Base-by-base conservation (phyloP, 2,329 filamentous ascomycete genomes). In the Botrytis fabae region DNA sequence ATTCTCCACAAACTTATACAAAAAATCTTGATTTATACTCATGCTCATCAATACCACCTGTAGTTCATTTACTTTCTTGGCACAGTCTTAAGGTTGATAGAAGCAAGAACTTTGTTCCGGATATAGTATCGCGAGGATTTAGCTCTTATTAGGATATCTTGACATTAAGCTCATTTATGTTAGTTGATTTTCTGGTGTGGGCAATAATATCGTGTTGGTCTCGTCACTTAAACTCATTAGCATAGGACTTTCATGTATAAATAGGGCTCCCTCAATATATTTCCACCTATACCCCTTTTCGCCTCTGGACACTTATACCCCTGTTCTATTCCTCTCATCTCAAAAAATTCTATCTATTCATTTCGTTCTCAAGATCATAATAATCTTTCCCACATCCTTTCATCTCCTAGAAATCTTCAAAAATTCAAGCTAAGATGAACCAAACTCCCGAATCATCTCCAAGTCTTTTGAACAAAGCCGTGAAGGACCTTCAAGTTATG, bases 91-190 rank as follows among this genome's bases (percentile, higher is more conserved):
- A 54, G 0, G 28, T n/a, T 8, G 51, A 28, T 5, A n/a, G 51
- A 54, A 28, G 28, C 14, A 28, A 28, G 0, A 28, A 28, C 7
- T 57, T 57, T 18, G 3, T 8, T 28, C n/a, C 14, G 7, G 48
- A 16, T 14, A n/a, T 10, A n/a, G 48, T 7, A 54, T n/a, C 12
- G 48, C 5, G 25, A 54, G 5, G 16, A n/a, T 1, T 54, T 6
- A 16, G 0, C 16, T 54, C 25, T 6, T 3, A n/a, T 54, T 54
- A 54, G 25, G 7, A n/a, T n/a, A 12, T 16, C 25, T 54, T n/a
- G 12, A n/a, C 14, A 12, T 16, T 6, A 0, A 54, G 12, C 14
- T 54, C 12, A 4, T n/a, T 16, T 12, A 0, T 2, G 0, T n/a
- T n/a, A 54, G 12, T 54, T 54, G 16, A 5, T n/a, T n/a, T 0